These are phyloP conservation scores for Fusarium bactridioides DNA, from an alignment of 2,329 filamentous ascomycete species.

Conservation along the genomic window DNA sequence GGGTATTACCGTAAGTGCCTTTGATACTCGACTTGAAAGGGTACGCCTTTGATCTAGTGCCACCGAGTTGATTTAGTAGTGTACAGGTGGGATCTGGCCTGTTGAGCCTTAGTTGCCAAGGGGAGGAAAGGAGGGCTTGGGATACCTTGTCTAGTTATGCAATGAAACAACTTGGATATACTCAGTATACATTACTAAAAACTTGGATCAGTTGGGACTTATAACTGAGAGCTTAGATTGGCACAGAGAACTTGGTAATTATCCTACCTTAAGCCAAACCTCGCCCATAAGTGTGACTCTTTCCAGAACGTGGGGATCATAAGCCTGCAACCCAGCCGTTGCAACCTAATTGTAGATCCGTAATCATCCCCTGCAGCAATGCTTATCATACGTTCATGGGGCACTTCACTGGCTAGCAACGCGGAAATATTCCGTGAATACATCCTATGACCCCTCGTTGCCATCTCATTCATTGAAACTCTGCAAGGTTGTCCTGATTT, in stretches of 20 bases:
- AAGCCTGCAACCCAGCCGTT: not conserved
- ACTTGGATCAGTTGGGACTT: rapidly evolving
- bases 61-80: not conserved
- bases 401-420: not conserved
- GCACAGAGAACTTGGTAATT: too few species aligned
- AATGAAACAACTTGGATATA: not conserved
- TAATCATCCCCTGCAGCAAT: not conserved
- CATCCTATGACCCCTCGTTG: not conserved
- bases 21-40: not conserved
- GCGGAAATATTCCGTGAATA: not conserved
- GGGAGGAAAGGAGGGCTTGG: not conserved
- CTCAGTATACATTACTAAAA: rapidly evolving
- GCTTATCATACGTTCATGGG: not conserved
- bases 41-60: not conserved
- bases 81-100: not conserved
- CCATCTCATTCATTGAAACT: not conserved
- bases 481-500: not conserved
- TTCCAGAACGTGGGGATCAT: not conserved
- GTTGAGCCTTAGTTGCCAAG: not conserved
- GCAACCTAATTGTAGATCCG: not conserved
- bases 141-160: not conserved
- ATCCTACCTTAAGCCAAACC: not conserved
- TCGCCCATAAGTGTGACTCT: not conserved
- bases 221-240: not conserved
- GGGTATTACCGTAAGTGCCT: not conserved